Percentiles rank a stretch among this genome's conserved stretches.
Evolutionary conservation across 768 basidiomycete species (phyloP).

Genomic region (Tricholoma sp.): DNA sequence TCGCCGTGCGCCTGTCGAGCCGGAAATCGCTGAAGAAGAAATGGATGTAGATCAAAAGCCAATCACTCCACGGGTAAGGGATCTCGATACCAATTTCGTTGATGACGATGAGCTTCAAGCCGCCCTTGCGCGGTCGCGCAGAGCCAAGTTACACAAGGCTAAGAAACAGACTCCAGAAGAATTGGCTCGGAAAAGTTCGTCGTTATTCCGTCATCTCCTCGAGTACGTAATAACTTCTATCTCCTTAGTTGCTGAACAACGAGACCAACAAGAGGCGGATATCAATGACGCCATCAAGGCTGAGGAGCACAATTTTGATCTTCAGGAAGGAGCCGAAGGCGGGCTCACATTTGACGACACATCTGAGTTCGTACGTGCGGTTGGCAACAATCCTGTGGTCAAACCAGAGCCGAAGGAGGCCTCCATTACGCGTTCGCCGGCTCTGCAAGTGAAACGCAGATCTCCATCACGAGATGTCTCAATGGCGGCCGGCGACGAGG

Average conservation of each 20-base stretch:
- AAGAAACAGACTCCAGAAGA: conserved; percentile 81
- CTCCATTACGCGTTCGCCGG: conserved; percentile 14
- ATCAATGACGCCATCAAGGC: conserved; percentile 37
- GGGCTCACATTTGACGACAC: conserved; percentile 94
- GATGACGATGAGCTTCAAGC: conserved; percentile 99
- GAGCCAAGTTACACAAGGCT: conserved; percentile 71
- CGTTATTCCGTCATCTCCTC: conserved; percentile 1
- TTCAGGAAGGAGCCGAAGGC: conserved; percentile 38
- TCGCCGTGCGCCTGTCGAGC: conserved; percentile 56
- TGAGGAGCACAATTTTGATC: conserved; percentile 38
- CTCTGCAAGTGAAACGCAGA: conserved; percentile 23
- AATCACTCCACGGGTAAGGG: conserved; percentile 58
- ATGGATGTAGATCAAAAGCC: conserved; percentile 84
- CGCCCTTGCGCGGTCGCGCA: conserved; percentile 79
- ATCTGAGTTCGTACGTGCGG: conserved; percentile 90
- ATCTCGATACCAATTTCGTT: conserved; percentile 85
- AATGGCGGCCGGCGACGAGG: conserved; percentile 55
- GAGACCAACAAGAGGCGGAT: conserved; percentile 45
- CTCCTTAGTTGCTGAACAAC: conserved; percentile 57
- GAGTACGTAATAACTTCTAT: conserved; percentile 6
- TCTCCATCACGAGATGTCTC: conserved; percentile 50
- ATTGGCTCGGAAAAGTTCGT: conserved; percentile 68
- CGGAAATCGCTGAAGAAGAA: conserved; percentile 42
- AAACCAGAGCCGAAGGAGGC: conserved; percentile 43
- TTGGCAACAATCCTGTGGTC: conserved; percentile 58